Conservation (phyloP, 495 filamentous ascomycete genomes). For the Articulospora tetracladia region DNA sequence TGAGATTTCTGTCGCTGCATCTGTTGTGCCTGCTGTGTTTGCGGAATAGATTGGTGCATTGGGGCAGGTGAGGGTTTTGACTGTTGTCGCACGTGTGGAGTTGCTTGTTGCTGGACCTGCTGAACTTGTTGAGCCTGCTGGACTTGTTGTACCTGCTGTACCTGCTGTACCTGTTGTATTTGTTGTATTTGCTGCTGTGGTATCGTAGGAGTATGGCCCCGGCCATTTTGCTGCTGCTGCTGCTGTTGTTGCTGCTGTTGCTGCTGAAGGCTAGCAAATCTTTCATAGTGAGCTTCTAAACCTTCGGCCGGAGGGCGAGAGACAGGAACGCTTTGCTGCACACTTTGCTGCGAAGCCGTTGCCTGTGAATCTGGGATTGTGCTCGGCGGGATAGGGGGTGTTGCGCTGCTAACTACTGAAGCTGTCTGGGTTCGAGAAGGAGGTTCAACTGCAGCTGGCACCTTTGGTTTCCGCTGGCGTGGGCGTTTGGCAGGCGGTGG, state of each 20-base stretch:
- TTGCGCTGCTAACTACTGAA: constrained; percentile 20
- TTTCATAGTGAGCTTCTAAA: constrained; percentile 38
- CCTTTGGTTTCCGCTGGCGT: constrained; percentile 25
- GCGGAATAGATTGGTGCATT: constrained; percentile 21
- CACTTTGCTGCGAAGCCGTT: constrained; percentile 20
- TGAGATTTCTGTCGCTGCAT: constrained; percentile 28
- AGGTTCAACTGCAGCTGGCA: constrained; percentile 12
- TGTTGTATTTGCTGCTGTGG: constrained; percentile 20
- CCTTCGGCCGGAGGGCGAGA: constrained; percentile 28
- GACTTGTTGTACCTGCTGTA: constrained; percentile 21
- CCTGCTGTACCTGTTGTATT: constrained; percentile 18
- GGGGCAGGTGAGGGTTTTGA: constrained; percentile 23
- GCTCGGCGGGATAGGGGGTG: constrained; percentile 19
- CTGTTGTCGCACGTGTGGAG: constrained; percentile 18
- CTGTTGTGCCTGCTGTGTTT: constrained; percentile 23
- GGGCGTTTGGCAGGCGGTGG: constrained; percentile 16
- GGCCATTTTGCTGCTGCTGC: constrained; percentile 21
- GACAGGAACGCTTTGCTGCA: constrained; percentile 17
- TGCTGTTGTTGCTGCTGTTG: constrained; percentile 2
- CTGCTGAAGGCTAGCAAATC: constrained; percentile 31
- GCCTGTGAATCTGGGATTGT: constrained; percentile 22
- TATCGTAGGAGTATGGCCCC: constrained; percentile 18
- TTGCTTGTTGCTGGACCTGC: constrained; percentile 17
- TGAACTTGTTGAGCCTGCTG: constrained; percentile 19
- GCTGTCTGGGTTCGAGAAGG: constrained; percentile 20